These are phyloP conservation scores for Mortierella sp. DNA, from an alignment of 371 early-diverging fungal species.

Conservation along the genomic window DNA sequence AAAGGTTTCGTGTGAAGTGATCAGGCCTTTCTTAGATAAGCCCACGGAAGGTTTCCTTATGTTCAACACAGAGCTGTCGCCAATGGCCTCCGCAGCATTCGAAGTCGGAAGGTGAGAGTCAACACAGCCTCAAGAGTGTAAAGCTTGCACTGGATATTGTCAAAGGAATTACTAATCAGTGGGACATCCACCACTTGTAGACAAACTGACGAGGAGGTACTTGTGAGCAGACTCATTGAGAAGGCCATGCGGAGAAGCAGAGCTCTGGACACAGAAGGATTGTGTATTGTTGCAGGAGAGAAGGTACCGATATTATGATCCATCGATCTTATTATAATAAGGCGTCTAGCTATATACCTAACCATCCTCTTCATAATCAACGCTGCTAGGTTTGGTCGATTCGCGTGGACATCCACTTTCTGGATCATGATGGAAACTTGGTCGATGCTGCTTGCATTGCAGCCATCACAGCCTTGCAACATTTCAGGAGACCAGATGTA, in stretches of 20 bases:
- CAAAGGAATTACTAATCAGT: not conserved
- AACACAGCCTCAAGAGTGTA: not conserved
- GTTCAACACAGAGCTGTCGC: constrained; percentile 88
- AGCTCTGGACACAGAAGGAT: constrained; percentile 95
- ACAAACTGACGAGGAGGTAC: constrained; percentile 84
- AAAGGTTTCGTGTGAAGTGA: constrained; percentile 87
- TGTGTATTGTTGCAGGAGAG: constrained; percentile 97
- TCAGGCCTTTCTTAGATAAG: constrained; percentile 81
- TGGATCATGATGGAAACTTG: constrained; percentile 95
- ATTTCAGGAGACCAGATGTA: constrained; percentile 95
- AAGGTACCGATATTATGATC: constrained; percentile 64
- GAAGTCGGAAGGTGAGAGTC: constrained; percentile 74
- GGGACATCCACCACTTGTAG: constrained; percentile 49
- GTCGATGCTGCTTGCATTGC: constrained; percentile 93
- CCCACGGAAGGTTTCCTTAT: constrained; percentile 89
- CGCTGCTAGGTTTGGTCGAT: constrained; percentile 86
- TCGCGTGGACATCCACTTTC: constrained; percentile 90
- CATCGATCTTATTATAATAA: no score
- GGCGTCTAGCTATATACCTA: not conserved
- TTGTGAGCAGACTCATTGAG: constrained; percentile 88
- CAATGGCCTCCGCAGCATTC: constrained; percentile 85
- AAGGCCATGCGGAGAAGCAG: constrained; percentile 86
- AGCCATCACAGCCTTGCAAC: constrained; percentile 88
- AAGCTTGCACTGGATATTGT: not conserved
- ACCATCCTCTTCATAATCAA: not conserved